Base-by-base conservation (phyloP, 805 yeast genomes). In the Lipomyces lipofer region DNA sequence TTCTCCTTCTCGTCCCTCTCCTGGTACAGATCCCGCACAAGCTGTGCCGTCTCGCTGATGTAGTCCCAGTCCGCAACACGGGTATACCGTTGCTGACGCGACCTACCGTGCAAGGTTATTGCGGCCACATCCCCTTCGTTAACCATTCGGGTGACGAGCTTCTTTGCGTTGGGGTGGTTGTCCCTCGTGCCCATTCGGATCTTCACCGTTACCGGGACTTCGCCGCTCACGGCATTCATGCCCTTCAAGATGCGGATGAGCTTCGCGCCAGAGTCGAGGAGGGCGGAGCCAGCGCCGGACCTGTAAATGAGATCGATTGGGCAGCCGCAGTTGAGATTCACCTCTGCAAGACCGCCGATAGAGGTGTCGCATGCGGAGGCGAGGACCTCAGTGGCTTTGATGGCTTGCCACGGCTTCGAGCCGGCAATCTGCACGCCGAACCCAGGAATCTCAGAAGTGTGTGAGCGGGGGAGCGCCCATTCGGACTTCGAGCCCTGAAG, bases 401-500 rank as follows among this genome's bases (percentile, higher is more conserved):
- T 81, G 2, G 95, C 96, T 64, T 90, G 95, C 95, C 96, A 89
- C 54, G 87, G 89, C 70, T 91, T 91, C 13, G 90, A 75, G 21
- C 96, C 81, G 2, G 98, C 97, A 38, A 94, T 81, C 73, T 94
- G 99, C 15, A 90, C 88, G 49, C 97, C 99, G 71, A 85, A 94
- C 10, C 52, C 49, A 1, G 56, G 56, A 27, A 42, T 25, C 68
- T 94, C 99, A 1, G 82, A 72, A 19, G 72, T 68, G 69, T 94
- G 97, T 4, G 96, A 94, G 65, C 91, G 87, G 19, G 96, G 89
- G 44, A 94, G 75, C 0, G 99, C 99, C 99, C 99, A 94, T 70
- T 94, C 99, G 1, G 95, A 82, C 68, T 89, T 89, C 15, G 85
- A 79, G 27, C 97, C 99, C 68, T 88, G 96, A 24, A 94, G 73